A percentile compares a stretch with the other conserved stretches of the same genome.
phyloP scores from a whole-genome alignment of 805 yeast genomes.

The Candida dajiaensis region DNA sequence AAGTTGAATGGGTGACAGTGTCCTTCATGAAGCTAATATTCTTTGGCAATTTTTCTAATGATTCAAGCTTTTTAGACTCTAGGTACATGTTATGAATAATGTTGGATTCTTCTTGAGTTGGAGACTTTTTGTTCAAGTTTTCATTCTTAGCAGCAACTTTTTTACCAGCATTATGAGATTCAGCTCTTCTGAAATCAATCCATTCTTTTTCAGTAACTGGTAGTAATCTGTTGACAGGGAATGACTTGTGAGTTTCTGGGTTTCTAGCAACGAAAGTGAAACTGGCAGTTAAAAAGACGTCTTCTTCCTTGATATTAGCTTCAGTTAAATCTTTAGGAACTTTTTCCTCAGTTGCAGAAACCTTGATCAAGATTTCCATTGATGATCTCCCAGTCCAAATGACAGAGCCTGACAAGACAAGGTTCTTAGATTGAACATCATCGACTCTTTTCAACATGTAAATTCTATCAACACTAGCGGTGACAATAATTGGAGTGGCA shows the following conservation, averaged over 20 bases:
- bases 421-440: conserved; percentile 66
- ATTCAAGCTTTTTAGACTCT: conserved; percentile 36
- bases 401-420: conserved; percentile 83
- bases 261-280: conserved; percentile 95
- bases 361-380: conserved; percentile 91
- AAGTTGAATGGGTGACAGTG: conserved; percentile 65
- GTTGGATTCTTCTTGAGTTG: conserved; percentile 66
- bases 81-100: conserved; percentile 77
- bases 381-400: conserved; percentile 94
- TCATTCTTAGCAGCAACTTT: conserved; percentile 67
- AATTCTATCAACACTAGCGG: conserved; percentile 91
- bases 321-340: conserved; percentile 50
- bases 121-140: conserved; percentile 57
- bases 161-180: conserved; percentile 82
- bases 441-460: conserved; percentile 82
- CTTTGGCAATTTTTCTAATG: conserved; percentile 34
- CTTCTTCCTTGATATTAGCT: conserved; percentile 52
- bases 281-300: conserved; percentile 79
- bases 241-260: conserved; percentile 85
- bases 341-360: conserved; percentile 63
- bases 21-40: conserved; percentile 63
- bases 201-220: conserved; percentile 75
- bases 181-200: conserved; percentile 83
- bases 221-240: conserved; percentile 75
- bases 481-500: conserved; percentile 91